Conservation (phyloP, 2,329 filamentous ascomycete genomes). For the Dactylellina leptospora region DNA sequence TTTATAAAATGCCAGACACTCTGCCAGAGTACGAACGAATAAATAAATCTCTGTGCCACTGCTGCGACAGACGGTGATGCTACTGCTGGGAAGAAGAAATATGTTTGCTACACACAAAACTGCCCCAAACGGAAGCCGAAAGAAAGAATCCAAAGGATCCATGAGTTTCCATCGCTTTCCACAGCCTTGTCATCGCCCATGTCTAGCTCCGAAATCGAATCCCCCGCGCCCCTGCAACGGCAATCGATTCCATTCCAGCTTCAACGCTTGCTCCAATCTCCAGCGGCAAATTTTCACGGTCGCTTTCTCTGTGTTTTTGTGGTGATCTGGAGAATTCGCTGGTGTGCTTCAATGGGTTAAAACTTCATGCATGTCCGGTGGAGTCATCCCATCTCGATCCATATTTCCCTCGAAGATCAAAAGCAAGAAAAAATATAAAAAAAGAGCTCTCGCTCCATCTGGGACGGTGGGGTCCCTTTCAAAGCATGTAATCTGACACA, state of each 20-base stretch:
- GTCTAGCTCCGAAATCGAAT: constrained; percentile 12
- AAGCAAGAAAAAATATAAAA: no score
- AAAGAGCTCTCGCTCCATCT: neutral
- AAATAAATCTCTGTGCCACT: no score
- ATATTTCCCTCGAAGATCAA: no score
- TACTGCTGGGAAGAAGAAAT: neutral
- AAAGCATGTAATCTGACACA: constrained; percentile 1
- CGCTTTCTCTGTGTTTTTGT: neutral
- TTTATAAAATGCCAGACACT: no score
- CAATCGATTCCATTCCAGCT: neutral
- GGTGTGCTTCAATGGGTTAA: no score
- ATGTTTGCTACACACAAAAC: constrained; percentile 12
- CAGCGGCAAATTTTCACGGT: neutral
- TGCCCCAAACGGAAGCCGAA: constrained; percentile 37
- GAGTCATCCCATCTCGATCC: constrained; percentile 47
- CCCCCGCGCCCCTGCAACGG: neutral
- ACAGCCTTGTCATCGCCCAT: constrained; percentile 49
- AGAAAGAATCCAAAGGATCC: constrained; percentile 36
- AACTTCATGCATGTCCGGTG: constrained; percentile 43
- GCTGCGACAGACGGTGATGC: constrained; percentile 2
- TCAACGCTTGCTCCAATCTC: no score
- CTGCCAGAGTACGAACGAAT: no score
- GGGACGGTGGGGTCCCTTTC: neutral
- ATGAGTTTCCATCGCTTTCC: constrained; percentile 54
- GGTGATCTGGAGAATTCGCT: no score